Conservation (phyloP, 1,284 basidiomycete genomes). For the Fomitopsis schrenkii region DNA sequence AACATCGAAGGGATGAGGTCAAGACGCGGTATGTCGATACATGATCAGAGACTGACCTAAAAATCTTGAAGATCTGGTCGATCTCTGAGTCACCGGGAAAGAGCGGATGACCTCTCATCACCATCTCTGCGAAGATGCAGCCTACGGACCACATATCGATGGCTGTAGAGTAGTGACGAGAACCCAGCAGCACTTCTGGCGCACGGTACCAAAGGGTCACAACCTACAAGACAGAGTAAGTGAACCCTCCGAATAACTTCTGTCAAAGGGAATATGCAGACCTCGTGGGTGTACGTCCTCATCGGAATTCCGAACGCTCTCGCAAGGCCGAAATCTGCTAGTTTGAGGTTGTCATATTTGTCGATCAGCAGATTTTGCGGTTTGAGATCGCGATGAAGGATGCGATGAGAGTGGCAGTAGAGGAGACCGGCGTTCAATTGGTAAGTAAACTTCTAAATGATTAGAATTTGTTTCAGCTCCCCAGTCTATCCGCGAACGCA, state of each 20-base stretch:
- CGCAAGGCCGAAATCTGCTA: slow-evolving; percentile 96
- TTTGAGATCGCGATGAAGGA: slow-evolving; percentile 96
- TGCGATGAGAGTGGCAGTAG: slow-evolving; percentile 95
- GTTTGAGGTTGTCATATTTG: slow-evolving; percentile 85
- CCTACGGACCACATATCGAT: slow-evolving; percentile 99
- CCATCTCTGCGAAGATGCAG: slow-evolving; percentile 93
- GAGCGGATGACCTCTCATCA: slow-evolving; percentile 81
- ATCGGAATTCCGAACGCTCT: slow-evolving; percentile 97
- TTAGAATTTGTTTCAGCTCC: neutral
- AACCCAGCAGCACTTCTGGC: slow-evolving; percentile 94
- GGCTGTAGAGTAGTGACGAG: slow-evolving; percentile 92
- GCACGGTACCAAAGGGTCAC: slow-evolving; percentile 99
- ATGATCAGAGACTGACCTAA: slow-evolving; percentile 56
- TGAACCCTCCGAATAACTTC: no score
- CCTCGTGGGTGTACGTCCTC: slow-evolving; percentile 98
- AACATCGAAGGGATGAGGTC: neutral
- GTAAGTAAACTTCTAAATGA: slow-evolving; percentile 80
- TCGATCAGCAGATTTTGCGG: slow-evolving; percentile 98
- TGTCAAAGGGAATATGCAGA: slow-evolving; percentile 29
- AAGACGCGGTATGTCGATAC: neutral
- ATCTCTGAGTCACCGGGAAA: slow-evolving; percentile 99
- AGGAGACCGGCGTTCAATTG: slow-evolving; percentile 86
- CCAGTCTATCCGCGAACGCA: no score
- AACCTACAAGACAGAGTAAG: slow-evolving; percentile 51
- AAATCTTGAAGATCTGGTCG: slow-evolving; percentile 99